Base-by-base conservation (phyloP, 306 rosid species). In the Urtica urens region DNA sequence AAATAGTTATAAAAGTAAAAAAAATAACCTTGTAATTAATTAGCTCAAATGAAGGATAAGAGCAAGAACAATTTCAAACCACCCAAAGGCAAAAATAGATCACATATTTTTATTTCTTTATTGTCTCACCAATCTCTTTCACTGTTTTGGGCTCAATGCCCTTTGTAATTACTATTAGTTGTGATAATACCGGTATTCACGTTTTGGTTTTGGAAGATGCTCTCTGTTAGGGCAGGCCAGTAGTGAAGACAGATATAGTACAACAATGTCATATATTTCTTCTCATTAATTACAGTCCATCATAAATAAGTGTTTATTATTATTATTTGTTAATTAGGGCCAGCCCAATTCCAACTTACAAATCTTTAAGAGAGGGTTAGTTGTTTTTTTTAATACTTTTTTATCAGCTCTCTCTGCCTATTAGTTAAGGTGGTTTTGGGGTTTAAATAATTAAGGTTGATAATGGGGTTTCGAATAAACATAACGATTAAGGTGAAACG, bases 101-200 rank as follows among this genome's bases (percentile, higher is more conserved):
- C n/a, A n/a, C n/a, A n/a, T n/a, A n/a, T n/a, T n/a, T n/a, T n/a
- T 34, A 8, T 49, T 16, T 59, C 64, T 68, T 11, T 63, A 59
- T 48, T 26, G 19, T 24, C 31, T 33, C 71, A 58, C 38, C 78
- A 30, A 65, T 78, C 79, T 65, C 55, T 82, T 58, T 82, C 79
- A 73, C 35, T 18, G 59, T 47, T 65, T 54, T 53, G 72, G 57
- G 52, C 24, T 50, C 66, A 49, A 39, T 38, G 58, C 43, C 46
- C 44, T 28, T 14, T 2, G n/a, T 20, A 24, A 27, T 25, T 26
- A 27, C 2, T 46, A 46, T 23, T 25, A 21, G 9, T 4, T 17
- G 27, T 26, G 7, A 17, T 49, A 49, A 49, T 57, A 53, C 58
- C 54, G 54, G 49, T 66, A 24, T 41, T 57, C 60, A 50, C 51